phyloP scores from a whole-genome alignment of 2,329 filamentous ascomycete genomes.

The Fusarium multiceps region DNA sequence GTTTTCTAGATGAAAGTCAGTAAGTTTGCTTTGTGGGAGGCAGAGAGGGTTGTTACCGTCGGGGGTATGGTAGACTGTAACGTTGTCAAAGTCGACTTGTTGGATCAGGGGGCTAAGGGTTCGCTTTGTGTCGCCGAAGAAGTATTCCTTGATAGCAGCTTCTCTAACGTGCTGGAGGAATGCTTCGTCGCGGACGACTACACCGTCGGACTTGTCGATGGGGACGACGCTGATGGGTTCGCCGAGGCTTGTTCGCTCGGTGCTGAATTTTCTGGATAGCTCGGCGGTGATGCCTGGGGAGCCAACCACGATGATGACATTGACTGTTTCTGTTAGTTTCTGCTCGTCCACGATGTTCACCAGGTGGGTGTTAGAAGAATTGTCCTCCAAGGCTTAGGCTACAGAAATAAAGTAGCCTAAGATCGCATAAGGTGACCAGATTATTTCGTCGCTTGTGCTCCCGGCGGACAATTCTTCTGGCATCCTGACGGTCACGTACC shows the following conservation, averaged over 20 bases:
- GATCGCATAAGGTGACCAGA: no score
- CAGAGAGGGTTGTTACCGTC: conserved; percentile 61
- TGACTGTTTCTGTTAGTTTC: conserved; percentile 70
- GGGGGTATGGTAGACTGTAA: conserved; percentile 78
- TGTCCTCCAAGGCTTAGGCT: no score
- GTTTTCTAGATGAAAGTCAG: conserved; percentile 41
- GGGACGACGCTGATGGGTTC: conserved; percentile 81
- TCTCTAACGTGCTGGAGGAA: conserved; percentile 82
- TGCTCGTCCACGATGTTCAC: no score
- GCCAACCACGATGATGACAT: conserved; percentile 83
- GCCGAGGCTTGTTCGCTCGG: conserved; percentile 65
- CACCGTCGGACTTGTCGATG: conserved; percentile 87
- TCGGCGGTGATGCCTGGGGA: conserved; percentile 81
- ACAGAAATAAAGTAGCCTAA: no score
- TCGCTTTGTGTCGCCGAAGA: conserved; percentile 84
- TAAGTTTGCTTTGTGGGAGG: conserved; percentile 2
- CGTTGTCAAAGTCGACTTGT: conserved; percentile 78
- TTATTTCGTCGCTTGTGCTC: no score
- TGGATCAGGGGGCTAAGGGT: conserved; percentile 90
- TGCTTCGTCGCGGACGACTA: conserved; percentile 76
- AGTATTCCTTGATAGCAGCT: conserved; percentile 87
- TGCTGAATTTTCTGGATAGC: conserved; percentile 75
- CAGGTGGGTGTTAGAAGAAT: not conserved
- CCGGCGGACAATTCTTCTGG: no score
- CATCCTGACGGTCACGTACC: conserved; percentile 47